Evolutionary conservation across 495 filamentous ascomycete species (phyloP), one percentile per base, ranked within the genome.

Genomic region (Aspergillus diversus): DNA sequence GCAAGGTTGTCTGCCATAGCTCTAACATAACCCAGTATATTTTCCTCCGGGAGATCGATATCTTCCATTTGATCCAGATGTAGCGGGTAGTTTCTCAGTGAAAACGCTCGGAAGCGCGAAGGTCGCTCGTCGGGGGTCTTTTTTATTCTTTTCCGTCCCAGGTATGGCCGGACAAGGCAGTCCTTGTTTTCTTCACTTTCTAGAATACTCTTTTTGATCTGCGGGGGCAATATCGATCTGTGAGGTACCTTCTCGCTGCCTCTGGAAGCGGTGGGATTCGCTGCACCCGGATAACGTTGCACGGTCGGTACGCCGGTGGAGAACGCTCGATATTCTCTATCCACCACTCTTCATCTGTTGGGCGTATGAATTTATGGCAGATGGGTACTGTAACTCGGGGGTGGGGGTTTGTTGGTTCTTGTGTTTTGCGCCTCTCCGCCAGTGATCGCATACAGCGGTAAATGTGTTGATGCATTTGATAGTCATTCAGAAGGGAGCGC

Each of bases 61-160:
- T 72, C 61, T 55, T 79, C 76, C 61, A 84, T 76, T 57, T 84
- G 79, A 57, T 84, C 75, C 3, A 79, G 43, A 61, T 84, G 79
- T 0, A 86, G 73, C 0, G 77, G 81, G 59, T 69, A 82, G 63
- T 85, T 84, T 5, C 77, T 71, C 12, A 84, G 65, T 21, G 66
- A 77, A 58, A 83, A 79, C 56, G 60, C 16, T 59, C 35, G 32
- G 43, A 63, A 65, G 35, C 62, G 33, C 0, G 59, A 63, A 1
- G 13, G 31, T 13, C 5, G 21, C 21, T 27, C 21, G 21, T 27
- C 21, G 21, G 21, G 47, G 37, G 31, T 48, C n/a, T 54, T 12
- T 17, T 33, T 53, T 48, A 17, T 60, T 21, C 67, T 67, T 50
- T 73, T 69, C 47, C 79, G 69, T 48, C 83, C 80, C 0, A 83